phyloP scores from a whole-genome alignment of 2,329 filamentous ascomycete species.

The Elsinoe perseae region DNA sequence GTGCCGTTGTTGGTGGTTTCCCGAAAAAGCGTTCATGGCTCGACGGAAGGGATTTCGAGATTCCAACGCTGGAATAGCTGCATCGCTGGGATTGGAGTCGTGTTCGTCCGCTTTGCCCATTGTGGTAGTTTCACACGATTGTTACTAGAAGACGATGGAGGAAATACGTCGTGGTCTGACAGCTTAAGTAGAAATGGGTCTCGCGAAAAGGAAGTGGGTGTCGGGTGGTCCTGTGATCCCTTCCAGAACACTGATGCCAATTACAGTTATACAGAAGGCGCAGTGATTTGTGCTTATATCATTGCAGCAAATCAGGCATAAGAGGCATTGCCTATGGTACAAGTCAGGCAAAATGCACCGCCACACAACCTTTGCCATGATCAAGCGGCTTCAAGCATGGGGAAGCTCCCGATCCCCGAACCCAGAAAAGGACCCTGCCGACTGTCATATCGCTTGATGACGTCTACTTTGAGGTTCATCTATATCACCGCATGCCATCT shows the following conservation, averaged over 20 bases:
- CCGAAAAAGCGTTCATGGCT: constrained; percentile 7
- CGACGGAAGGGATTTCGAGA: constrained; percentile 6
- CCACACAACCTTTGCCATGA: constrained; percentile 2
- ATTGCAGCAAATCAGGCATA: neutral
- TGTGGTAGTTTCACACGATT: neutral
- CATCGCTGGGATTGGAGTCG: neutral
- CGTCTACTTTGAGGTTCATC: neutral
- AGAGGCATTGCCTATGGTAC: neutral
- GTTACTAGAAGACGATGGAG: neutral
- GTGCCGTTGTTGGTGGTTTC: neutral
- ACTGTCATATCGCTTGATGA: no score
- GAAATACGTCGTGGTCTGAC: neutral
- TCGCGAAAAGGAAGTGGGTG: neutral
- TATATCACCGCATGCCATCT: neutral
- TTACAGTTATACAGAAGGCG: neutral
- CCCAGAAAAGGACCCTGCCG: neutral
- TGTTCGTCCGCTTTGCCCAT: constrained; percentile 1
- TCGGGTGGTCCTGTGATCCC: neutral
- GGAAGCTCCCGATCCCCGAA: neutral
- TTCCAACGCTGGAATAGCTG: constrained; percentile 1
- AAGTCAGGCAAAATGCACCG: constrained; percentile 13
- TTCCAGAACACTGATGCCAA: neutral
- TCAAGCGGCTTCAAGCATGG: neutral
- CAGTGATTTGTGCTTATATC: neutral
- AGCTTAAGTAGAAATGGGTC: neutral